phyloP scores from a whole-genome alignment of 2,329 filamentous ascomycete genomes.

The Pyrenochaeta sp. region DNA sequence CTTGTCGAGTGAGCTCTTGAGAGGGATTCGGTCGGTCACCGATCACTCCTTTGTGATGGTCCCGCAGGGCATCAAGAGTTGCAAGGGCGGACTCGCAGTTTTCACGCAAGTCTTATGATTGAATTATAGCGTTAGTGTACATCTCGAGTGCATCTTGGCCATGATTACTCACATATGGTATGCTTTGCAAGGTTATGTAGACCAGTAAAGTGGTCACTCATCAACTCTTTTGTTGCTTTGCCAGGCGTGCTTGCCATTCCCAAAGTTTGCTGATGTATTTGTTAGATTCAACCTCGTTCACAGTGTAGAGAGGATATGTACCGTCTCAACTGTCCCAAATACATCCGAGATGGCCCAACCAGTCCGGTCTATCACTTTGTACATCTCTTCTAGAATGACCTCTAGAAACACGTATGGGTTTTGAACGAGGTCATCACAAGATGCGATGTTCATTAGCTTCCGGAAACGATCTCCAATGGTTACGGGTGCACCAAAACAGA shows the following conservation, averaged over 20 bases:
- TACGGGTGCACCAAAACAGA: constrained; percentile 38
- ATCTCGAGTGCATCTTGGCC: not conserved
- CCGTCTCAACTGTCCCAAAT: constrained; percentile 44
- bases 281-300: constrained; percentile 6
- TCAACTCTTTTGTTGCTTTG: constrained; percentile 26
- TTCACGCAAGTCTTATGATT: constrained; percentile 39
- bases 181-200: constrained; percentile 53
- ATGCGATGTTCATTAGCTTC: constrained; percentile 13
- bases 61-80: constrained; percentile 34
- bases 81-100: constrained; percentile 40
- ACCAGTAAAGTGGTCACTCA: constrained; percentile 26
- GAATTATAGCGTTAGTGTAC: not conserved
- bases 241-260: constrained; percentile 26
- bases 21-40: constrained; percentile 7
- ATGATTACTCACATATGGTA: constrained; percentile 27
- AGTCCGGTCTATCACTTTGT: constrained; percentile 36
- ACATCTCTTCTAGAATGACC: constrained; percentile 43
- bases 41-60: constrained; percentile 23
- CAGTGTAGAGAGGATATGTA: constrained; percentile 6
- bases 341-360: constrained; percentile 39
- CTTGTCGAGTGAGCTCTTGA: constrained; percentile 21
- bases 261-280: constrained; percentile 24
- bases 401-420: constrained; percentile 46
- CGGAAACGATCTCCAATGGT: constrained; percentile 26
- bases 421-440: constrained; percentile 28